These are phyloP conservation scores for Theobroma grandiflorum DNA, from an alignment of 441 rosid genomes.

Conservation along the genomic window DNA sequence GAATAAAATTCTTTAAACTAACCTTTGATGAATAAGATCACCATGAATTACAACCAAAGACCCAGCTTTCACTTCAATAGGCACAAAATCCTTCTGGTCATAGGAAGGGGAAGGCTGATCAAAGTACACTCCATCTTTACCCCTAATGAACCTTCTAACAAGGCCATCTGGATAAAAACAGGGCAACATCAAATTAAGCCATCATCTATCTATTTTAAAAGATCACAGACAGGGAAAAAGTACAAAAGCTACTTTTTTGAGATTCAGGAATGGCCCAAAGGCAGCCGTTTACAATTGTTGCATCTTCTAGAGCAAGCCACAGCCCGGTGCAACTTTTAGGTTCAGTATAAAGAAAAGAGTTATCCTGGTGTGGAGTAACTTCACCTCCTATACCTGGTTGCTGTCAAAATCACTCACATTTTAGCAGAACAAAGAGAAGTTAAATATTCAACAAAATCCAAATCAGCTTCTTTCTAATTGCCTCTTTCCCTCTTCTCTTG, in stretches of 20 bases:
- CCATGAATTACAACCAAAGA: constrained; percentile 90
- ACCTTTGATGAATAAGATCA: constrained; percentile 95
- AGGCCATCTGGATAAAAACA: constrained; percentile 70
- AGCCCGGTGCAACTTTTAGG: constrained; percentile 91
- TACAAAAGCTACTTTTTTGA: constrained; percentile 66
- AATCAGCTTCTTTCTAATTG: neutral
- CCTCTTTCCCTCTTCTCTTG: neutral
- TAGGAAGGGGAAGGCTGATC: constrained; percentile 80
- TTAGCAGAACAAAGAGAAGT: neutral
- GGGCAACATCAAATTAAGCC: constrained; percentile 22
- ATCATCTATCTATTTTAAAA: constrained; percentile 15
- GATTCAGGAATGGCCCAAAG: constrained; percentile 99
- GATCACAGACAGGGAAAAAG: neutral
- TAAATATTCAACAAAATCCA: constrained; percentile 9
- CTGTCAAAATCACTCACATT: constrained; percentile 42
- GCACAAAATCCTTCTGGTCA: constrained; percentile 80
- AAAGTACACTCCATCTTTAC: constrained; percentile 80
- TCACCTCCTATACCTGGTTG: constrained; percentile 99
- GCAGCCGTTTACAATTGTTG: constrained; percentile 81
- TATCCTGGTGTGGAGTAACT: constrained; percentile 96
- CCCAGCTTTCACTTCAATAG: constrained; percentile 93
- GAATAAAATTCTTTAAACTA: constrained; percentile 26
- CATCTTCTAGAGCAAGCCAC: constrained; percentile 97
- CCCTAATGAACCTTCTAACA: constrained; percentile 84
- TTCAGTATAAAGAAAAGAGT: constrained; percentile 86